Percentiles rank a stretch among this genome's conserved stretches.
These are phyloP conservation scores for Aphanomyces astaci DNA, from an alignment of 352 stramenopile species.

Conservation along the genomic window DNA sequence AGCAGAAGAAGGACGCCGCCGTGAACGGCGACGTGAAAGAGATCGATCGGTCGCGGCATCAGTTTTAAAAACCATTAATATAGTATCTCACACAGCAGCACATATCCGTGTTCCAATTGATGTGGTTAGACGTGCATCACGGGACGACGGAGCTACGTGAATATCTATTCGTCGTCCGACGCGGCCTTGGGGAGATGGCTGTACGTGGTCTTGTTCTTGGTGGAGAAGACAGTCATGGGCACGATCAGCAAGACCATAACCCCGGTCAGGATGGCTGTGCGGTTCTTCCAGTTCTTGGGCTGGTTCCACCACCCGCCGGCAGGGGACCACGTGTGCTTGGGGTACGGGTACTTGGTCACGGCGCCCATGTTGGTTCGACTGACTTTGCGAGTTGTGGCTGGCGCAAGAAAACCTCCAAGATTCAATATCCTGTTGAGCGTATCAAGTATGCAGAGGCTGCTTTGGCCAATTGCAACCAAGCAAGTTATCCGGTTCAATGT, in stretches of 20 bases:
- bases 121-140: background rate
- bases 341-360: constrained; percentile 76
- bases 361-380: constrained; percentile 44
- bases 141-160: background rate
- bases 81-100: too few species aligned
- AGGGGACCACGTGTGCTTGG: constrained; percentile 82
- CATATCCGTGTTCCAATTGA: too few species aligned
- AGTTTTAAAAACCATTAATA: too few species aligned
- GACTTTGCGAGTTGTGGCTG: constrained; percentile 10
- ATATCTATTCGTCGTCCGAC: constrained; percentile 8
- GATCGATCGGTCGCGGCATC: constrained; percentile 21
- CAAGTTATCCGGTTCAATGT: constrained; percentile 6
- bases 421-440: background rate
- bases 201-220: constrained; percentile 60
- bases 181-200: constrained; percentile 24
- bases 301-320: constrained; percentile 79
- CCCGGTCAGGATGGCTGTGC: constrained; percentile 52
- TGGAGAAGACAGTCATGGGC: constrained; percentile 57
- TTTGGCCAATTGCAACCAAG: background rate
- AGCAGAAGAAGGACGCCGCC: constrained; percentile 3
- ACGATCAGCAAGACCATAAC: constrained; percentile 39
- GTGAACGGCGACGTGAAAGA: constrained; percentile 18
- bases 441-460: background rate
- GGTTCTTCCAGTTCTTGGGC: constrained; percentile 76
- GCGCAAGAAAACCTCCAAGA: background rate